Base-by-base conservation (phyloP, 2,329 filamentous ascomycete genomes). In the Amauroascus verrucosus region DNA sequence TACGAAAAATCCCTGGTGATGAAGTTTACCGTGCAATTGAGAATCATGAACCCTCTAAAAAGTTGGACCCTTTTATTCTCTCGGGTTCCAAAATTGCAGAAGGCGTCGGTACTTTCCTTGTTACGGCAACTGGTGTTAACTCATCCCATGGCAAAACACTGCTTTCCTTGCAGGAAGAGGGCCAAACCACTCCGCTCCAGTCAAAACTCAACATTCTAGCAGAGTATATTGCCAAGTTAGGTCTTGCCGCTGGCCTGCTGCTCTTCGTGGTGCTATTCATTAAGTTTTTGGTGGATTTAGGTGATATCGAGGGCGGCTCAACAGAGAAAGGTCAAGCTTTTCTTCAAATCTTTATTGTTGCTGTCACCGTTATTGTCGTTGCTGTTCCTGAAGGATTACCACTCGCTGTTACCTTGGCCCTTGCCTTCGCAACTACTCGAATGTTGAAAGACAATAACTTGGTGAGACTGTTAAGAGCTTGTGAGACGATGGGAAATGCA, bases 231-330 rank as follows among this genome's bases (percentile, higher is more conserved):
- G 83, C 83, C n/a, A 86, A 86, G 63, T 75, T 86, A 40, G 83
- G 83, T 69, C 81, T 83, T 59, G 80, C 79, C 56, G 83, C 86
- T 45, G 86, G 85, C 51, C 70, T 87, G 14, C 69, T 90, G 8
- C 75, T 91, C n/a, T 91, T 91, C 63, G 72, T 88, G 48, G 84
- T 89, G 6, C 73, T 89, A 6, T 81, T 90, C 62, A 88, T 90
- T 73, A 85, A 87, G 61, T 91, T 89, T 64, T 67, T 86, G 16
- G 58, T 53, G 11, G 40, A 53, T 46, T 26, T 59, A 35, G 32
- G 41, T 7, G 28, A 30, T 20, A 54, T 56, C 33, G 6, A 40
- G 8, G 56, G 56, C 13, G 51, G 46, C 33, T 53, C 58, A 11
- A 55, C 58, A 11, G 57, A 54, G 4, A 59, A 58, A 43, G 89